Evolutionary conservation across 768 basidiomycete genomes (phyloP).

Genomic region (Lactarius indigo): DNA sequence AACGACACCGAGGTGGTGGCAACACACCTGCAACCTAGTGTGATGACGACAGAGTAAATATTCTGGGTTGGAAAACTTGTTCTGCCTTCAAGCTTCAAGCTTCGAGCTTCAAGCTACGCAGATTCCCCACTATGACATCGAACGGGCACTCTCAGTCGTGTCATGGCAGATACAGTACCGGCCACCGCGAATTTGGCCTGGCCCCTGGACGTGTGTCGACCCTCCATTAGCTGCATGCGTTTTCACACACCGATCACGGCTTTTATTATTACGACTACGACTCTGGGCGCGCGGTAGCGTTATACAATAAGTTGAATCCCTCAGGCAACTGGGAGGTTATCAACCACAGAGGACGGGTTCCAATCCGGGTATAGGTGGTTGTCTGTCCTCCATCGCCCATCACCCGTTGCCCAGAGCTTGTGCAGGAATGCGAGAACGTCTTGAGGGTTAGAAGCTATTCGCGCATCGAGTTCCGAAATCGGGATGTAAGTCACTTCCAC

Average conservation of each 20-base stretch:
- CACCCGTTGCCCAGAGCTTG: slow-evolving; percentile 9
- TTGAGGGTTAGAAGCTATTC: slow-evolving; percentile 10
- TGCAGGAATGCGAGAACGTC: slow-evolving; percentile 7
- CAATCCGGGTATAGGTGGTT: slow-evolving; percentile 25
- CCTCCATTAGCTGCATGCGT: no score
- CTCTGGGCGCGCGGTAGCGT: accelerated
- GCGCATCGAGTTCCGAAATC: slow-evolving; percentile 15
- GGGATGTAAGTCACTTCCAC: slow-evolving; percentile 24
- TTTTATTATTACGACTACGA: no score
- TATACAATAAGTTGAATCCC: not conserved
- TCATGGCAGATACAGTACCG: no score
- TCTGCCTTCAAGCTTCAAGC: no score
- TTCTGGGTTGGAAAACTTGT: no score
- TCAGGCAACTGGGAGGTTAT: slow-evolving; percentile 3
- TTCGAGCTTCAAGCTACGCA: no score
- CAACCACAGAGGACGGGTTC: slow-evolving; percentile 23
- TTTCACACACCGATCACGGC: no score
- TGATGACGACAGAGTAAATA: not conserved
- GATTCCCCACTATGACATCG: no score
- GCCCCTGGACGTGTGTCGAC: no score
- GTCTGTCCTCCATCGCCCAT: not conserved
- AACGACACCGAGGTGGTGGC: not conserved
- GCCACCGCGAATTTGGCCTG: no score
- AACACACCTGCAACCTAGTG: not conserved
- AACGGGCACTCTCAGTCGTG: no score